These are phyloP conservation scores for Paraphaeosphaeria minitans DNA, from an alignment of 2,329 filamentous ascomycete genomes.

Conservation along the genomic window DNA sequence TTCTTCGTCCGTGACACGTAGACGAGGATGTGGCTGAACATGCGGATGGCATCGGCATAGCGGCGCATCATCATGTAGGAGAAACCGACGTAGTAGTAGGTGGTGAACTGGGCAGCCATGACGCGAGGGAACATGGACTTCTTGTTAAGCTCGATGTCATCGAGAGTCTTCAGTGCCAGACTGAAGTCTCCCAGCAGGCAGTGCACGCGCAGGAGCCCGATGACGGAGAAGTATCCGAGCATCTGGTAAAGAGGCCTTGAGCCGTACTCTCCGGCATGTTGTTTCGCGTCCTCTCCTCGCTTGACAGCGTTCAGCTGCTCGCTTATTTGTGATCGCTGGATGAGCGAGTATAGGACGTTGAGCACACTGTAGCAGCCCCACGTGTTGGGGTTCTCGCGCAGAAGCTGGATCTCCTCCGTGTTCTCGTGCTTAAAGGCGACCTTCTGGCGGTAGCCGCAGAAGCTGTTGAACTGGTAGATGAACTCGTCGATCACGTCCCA, in stretches of 20 bases:
- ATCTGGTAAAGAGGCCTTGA: conserved; percentile 94
- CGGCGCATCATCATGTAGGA: conserved; percentile 99
- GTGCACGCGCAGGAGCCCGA: conserved; percentile 94
- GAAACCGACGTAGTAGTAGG: conserved; percentile 99
- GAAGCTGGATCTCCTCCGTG: conserved; percentile 87
- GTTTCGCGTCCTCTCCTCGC: conserved; percentile 85
- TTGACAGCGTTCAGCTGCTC: conserved; percentile 96
- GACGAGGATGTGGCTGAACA: conserved; percentile 99
- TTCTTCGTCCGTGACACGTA: conserved; percentile 99
- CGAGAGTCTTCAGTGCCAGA: conserved; percentile 96
- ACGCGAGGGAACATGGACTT: conserved; percentile 99
- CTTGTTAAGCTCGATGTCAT: conserved; percentile 99
- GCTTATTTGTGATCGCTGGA: conserved; percentile 96
- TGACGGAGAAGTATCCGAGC: conserved; percentile 99
- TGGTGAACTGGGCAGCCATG: conserved; percentile 99
- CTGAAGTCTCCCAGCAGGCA: conserved; percentile 97
- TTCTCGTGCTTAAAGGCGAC: conserved; percentile 83
- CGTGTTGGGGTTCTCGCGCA: conserved; percentile 96
- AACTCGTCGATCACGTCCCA: conserved; percentile 99
- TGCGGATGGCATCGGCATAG: conserved; percentile 98
- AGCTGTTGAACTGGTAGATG: conserved; percentile 99
- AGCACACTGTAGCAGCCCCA: conserved; percentile 99
- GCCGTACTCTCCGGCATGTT: conserved; percentile 93
- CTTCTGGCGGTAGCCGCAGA: conserved; percentile 94
- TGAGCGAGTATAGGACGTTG: conserved; percentile 98